These are phyloP conservation scores for Xylaria nigripes DNA, from an alignment of 495 filamentous ascomycete genomes.

Conservation along the genomic window DNA sequence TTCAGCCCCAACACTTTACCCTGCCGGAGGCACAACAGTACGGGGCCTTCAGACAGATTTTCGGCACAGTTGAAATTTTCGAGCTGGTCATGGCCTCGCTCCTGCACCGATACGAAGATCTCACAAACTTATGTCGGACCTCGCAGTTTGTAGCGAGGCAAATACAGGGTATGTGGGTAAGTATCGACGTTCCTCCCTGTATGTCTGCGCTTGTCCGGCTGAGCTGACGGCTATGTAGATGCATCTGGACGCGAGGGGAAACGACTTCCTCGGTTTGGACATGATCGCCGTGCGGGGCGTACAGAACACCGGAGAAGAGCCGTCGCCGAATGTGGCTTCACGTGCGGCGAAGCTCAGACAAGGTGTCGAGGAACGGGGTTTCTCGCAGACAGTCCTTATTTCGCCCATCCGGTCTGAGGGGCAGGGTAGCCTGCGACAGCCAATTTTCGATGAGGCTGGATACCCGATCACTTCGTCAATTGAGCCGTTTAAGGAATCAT, in stretches of 20 bases:
- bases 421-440: neutral
- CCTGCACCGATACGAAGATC: conserved; percentile 13
- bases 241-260: neutral
- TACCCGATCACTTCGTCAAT: neutral
- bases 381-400: neutral
- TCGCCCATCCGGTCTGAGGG: neutral
- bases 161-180: conserved; percentile 4
- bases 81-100: conserved; percentile 2
- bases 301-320: too few species aligned
- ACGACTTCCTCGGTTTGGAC: conserved; percentile 1
- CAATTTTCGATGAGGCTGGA: neutral
- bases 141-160: conserved; percentile 8
- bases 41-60: neutral
- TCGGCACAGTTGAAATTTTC: conserved; percentile 10
- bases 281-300: too few species aligned
- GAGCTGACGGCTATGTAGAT: conserved; percentile 1
- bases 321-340: too few species aligned
- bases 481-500: neutral
- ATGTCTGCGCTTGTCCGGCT: neutral
- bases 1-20: neutral
- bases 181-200: neutral
- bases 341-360: neutral
- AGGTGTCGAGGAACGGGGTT: too few species aligned
- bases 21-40: conserved; percentile 3
- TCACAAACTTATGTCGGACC: conserved; percentile 12